Conservation (phyloP, 139 green algal genomes). For the Closterium sp. region DNA sequence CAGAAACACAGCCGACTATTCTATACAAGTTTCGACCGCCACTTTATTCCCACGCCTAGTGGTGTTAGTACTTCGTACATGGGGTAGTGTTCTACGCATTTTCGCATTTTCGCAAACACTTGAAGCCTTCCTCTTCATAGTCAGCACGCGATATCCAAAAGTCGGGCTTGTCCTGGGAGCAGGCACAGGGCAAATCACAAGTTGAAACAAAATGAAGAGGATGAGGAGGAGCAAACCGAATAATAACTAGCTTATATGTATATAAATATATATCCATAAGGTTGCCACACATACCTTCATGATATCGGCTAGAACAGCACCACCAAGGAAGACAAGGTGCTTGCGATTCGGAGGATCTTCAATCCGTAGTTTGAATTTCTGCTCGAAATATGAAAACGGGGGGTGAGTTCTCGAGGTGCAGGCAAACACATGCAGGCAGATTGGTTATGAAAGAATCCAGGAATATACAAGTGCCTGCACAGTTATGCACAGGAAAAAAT, state of each 20-base stretch:
- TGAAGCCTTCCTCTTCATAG: conserved; percentile 9
- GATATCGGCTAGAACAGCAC: conserved; percentile 76
- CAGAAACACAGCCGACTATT: no score
- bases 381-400: conserved; percentile 31
- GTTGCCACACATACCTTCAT: conserved; percentile 60
- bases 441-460: conserved; percentile 10
- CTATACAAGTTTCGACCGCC: no score
- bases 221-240: no score
- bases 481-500: neutral
- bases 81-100: neutral
- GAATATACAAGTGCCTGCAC: neutral
- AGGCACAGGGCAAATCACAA: neutral
- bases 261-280: no score
- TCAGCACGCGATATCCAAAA: neutral
- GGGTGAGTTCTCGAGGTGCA: neutral
- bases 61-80: neutral
- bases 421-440: neutral
- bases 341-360: conserved; percentile 69
- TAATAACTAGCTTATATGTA: no score
- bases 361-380: conserved; percentile 68
- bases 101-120: neutral
- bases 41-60: neutral
- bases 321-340: conserved; percentile 78
- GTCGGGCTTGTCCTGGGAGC: neutral
- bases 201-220: neutral